These are phyloP conservation scores for Kandelia obovata DNA, from an alignment of 345 rosid genomes.

Conservation along the genomic window DNA sequence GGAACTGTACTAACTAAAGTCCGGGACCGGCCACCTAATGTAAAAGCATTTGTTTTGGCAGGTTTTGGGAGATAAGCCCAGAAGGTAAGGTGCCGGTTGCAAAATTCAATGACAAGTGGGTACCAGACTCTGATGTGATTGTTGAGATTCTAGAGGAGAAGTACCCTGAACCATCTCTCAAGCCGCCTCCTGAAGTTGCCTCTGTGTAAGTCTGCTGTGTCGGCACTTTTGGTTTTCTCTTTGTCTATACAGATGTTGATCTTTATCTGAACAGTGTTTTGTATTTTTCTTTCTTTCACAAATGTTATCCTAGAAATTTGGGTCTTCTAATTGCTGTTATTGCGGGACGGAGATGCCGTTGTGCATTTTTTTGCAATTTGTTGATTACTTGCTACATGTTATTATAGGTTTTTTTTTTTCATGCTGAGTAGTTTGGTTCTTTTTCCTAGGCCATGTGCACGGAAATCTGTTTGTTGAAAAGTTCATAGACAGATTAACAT, in stretches of 20 bases:
- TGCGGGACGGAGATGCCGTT: too few relatives aligned
- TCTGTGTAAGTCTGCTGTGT: slow-evolving; percentile 46
- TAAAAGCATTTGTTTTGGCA: slow-evolving; percentile 10
- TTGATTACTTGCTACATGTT: not conserved
- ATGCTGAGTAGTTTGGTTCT: not conserved
- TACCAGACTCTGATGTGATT: slow-evolving; percentile 79
- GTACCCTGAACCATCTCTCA: slow-evolving; percentile 69
- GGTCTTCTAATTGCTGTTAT: not conserved
- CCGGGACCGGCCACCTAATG: not conserved
- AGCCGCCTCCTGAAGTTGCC: slow-evolving; percentile 58
- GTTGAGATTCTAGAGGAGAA: slow-evolving; percentile 77
- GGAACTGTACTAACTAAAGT: too few relatives aligned
- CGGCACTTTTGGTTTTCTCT: not conserved
- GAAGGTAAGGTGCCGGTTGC: slow-evolving; percentile 79
- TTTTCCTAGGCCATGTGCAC: not conserved
- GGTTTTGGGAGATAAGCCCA: slow-evolving; percentile 80
- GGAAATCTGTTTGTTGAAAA: not conserved
- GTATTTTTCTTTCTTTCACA: not conserved
- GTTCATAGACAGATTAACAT: not conserved
- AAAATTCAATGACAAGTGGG: slow-evolving; percentile 80
- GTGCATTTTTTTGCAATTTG: not conserved
- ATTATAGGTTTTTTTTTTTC: not conserved
- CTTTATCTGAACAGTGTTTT: not conserved
- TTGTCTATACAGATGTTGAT: not conserved
- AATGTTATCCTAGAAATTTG: not conserved